Evolutionary conservation across 2,329 filamentous ascomycete species (phyloP), one percentile per base, ranked within the genome.

Genomic region (Dactylellina haptotyla): DNA sequence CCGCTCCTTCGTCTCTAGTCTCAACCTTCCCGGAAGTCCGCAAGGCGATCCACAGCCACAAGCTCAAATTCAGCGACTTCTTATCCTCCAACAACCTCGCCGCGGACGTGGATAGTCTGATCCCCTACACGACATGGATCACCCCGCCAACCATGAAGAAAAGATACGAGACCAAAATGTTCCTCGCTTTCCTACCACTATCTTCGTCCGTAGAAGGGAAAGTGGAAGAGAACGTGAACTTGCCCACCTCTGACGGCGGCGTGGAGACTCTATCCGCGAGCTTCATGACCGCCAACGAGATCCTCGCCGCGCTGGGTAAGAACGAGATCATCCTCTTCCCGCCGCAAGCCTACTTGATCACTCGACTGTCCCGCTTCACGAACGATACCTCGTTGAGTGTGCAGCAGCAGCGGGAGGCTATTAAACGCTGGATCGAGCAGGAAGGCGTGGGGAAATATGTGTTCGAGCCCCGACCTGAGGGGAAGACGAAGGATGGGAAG

Each of bases 151-250:
- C 86, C 74, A 83, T 89, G 1, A 86, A 88, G 0, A 92, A 89
- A 77, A 87, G 95, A 48, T 99, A 96, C 82, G 92, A 91, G 0
- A 97, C 94, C 0, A 93, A 97, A 80, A 98, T 98, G 94, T 99
- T 98, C 81, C 81, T 98, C 9, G 97, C 97, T 81, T 89, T 96
- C 81, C 85, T 97, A 1, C 93, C 30, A 77, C 74, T 77, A 81
- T 78, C 73, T 82, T 75, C 75, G 76, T 77, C 78, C 82, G 76
- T 77, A 84, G 14, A 20, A 26, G 9, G 41, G 18, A 3, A 32
- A 16, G 25, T 57, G 20, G 41, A 39, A 5, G 16, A 62, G n/a
- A 53, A 18, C 9, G 56, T 53, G 8, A 57, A 73, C 2, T 32
- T 75, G 1, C 89, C 93, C 0, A 90, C 88, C 0, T 85, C 86